Base-by-base conservation (phyloP, 208 protist genomes). In the Trypanosoma mega region DNA sequence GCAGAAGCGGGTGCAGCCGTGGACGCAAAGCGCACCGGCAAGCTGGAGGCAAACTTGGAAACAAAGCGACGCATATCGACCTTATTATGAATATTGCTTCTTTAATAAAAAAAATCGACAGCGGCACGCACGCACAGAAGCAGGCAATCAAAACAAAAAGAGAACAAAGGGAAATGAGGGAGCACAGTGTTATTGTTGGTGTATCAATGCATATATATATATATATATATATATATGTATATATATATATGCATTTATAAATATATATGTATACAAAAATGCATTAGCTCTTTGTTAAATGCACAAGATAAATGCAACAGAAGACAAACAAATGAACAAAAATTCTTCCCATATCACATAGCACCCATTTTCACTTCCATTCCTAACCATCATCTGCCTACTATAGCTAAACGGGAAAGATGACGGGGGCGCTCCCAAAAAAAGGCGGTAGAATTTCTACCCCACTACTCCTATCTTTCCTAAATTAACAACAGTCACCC, bases 61-160 rank as follows among this genome's bases (percentile, higher is more conserved):
- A 60, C 50, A 59, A 85, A 76, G 53, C 82, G 82, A 50, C 77
- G 82, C 82, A 89, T 89, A 52, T 29, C 24, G 11, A 66, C 26
- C 34, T 63, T 18, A 2, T 56, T 41, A 56, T 39, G 24, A 65
- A 6, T 50, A 30, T 14, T n/a, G 45, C 45, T n/a, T 44, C 16
- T 44, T n/a, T n/a, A n/a, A 63, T 41, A 31, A 63, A 57, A 39
- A 59, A 43, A 44, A 67, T 27, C 18, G 8, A 34, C 16, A 36
- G 29, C 49, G 3, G 21, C n/a, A n/a, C 37, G n/a, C 16, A n/a
- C 37, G 14, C 37, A 44, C n/a, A 44, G 16, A 39, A 39, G 12
- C 34, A 39, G 12, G 34, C 34, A 39, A 39, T 39, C 14, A 7
- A 6, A 30, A 6, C 45, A 50, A 30, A 55, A 71, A 71, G 62